These are phyloP conservation scores for Ogataea neopini DNA, from an alignment of 805 yeast species.

Conservation along the genomic window DNA sequence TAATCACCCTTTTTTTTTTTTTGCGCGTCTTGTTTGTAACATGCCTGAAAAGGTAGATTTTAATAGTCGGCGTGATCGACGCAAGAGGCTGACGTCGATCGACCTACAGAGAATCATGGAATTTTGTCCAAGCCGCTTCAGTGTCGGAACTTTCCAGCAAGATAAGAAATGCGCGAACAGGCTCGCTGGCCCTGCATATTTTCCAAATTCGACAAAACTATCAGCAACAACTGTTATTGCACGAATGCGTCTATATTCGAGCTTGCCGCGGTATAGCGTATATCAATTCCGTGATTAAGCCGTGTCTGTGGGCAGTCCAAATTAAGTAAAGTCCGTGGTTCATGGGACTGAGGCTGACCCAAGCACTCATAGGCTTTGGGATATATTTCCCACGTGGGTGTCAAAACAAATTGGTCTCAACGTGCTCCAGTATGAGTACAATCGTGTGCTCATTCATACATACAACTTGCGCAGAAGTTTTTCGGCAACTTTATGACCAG, in stretches of 20 bases:
- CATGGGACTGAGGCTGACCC: too few relatives aligned
- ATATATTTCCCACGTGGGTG: too few relatives aligned
- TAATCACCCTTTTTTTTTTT: neutral
- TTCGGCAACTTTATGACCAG: slow-evolving; percentile 1
- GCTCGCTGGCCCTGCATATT: neutral
- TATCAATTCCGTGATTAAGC: neutral
- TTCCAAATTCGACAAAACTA: neutral
- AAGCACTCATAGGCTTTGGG: too few relatives aligned
- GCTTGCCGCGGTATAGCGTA: neutral
- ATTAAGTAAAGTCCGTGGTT: too few relatives aligned
- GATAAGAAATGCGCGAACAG: slow-evolving; percentile 4
- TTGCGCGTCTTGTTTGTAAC: slow-evolving; percentile 3
- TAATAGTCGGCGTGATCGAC: neutral
- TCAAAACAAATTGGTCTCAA: neutral
- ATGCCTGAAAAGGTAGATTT: neutral
- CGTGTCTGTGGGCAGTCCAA: too few relatives aligned
- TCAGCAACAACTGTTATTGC: neutral
- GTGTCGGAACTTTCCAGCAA: slow-evolving; percentile 4
- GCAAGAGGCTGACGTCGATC: slow-evolving; percentile 1
- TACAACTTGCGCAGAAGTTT: neutral
- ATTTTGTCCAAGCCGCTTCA: neutral
- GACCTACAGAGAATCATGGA: neutral
- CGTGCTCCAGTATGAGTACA: neutral
- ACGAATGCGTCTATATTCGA: neutral
- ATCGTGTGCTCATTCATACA: neutral